Conservation (phyloP, 1,284 basidiomycete species). For the Sanghuangporus weigelae region DNA sequence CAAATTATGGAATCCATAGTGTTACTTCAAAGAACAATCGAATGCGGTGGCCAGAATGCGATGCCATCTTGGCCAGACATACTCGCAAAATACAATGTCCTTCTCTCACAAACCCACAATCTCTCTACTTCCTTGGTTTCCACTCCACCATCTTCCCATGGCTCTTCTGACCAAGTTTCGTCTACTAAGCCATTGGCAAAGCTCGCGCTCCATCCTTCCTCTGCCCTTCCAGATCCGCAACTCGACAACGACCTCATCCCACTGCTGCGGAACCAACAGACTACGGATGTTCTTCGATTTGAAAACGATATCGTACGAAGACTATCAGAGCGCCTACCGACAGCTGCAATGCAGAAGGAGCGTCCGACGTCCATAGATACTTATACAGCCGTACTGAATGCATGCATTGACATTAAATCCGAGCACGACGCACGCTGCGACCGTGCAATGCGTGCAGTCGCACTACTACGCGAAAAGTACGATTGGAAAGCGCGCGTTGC, state of each 20-base stretch:
- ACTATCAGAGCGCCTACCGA: constrained; percentile 55
- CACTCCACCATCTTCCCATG: constrained; percentile 28
- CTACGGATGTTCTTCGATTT: constrained; percentile 58
- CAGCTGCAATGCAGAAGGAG: constrained; percentile 11
- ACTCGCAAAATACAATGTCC: constrained; percentile 73
- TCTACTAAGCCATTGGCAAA: constrained; percentile 47
- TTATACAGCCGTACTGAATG: constrained; percentile 56
- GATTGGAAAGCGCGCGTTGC: constrained; percentile 72
- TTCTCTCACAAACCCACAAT: constrained; percentile 73
- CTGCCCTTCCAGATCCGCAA: constrained; percentile 52
- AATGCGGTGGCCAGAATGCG: constrained; percentile 42
- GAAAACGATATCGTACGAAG: constrained; percentile 67
- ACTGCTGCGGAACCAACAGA: constrained; percentile 70
- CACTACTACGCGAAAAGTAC: constrained; percentile 67
- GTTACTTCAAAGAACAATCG: constrained; percentile 55
- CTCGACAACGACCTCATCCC: constrained; percentile 68
- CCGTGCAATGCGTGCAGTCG: constrained; percentile 64
- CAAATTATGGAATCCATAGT: constrained; percentile 74
- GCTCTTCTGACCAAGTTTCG: constrained; percentile 3
- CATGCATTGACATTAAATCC: constrained; percentile 57
- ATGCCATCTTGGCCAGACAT: constrained; percentile 81
- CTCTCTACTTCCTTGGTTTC: constrained; percentile 55
- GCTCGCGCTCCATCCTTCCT: constrained; percentile 59
- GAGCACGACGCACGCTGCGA: constrained; percentile 70
- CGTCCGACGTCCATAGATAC: constrained; percentile 29